Base-by-base conservation (phyloP, 2,329 filamentous ascomycete genomes). In the Trichoderma koningiopsis region DNA sequence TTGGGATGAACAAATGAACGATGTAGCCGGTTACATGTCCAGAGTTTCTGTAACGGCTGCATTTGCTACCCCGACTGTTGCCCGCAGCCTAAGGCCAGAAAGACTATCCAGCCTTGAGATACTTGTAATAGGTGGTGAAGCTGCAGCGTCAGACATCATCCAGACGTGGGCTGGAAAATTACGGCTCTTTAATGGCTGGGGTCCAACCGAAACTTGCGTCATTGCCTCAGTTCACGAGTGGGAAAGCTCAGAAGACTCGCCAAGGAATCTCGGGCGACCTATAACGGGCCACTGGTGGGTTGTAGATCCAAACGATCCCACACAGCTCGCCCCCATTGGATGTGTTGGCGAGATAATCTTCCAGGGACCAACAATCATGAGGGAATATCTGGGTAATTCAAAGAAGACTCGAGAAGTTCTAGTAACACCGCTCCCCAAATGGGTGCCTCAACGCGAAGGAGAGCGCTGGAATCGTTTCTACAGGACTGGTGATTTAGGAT, bases 401-500 rank as follows among this genome's bases (percentile, higher is more conserved):
- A 19, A 33, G 1, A 55, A 62, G 6, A 68, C 65, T 5, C 33
- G 57, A 4, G 53, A 43, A 1, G 57, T 2, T 19, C 5, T 68
- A 7, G 22, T 68, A 16, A 31, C 57, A 4, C 37, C 56, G 5
- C 65, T 68, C 13, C 80, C 74, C 19, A 79, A 79, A 3, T 77
- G 79, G 64, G 29, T 69, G 22, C 79, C 73, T 10, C 74, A 73
- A 4, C 33, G 33, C 1, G n/a, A 68, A 7, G 1, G 6, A 8
- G n/a, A 10, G n/a, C 19, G 0, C 2, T 68, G 65, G 65, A 27
- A 19, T 19, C 65, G 58, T 0, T 70, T 82, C 3, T 86, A 85
- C 71, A 81, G 80, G 69, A 84, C 83, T 1, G 84, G 84, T 6
- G 84, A 86, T 70, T 75, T 85, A 8, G 83, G 76, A 1, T 74